Evolutionary conservation across 495 filamentous ascomycete genomes (phyloP).

Genomic region (Niebla homalea): DNA sequence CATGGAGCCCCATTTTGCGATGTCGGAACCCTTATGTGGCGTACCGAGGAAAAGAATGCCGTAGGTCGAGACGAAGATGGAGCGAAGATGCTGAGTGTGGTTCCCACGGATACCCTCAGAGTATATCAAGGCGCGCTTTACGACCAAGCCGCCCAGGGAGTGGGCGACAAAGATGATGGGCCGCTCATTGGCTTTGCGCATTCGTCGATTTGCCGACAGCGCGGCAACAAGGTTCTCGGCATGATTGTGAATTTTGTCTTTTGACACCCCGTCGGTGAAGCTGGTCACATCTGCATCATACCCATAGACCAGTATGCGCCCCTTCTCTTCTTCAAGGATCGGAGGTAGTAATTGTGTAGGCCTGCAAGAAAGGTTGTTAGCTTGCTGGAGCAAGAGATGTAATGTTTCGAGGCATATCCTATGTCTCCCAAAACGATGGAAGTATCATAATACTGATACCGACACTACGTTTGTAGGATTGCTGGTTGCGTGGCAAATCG

Average conservation of each 20-base stretch:
- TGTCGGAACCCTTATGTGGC: conserved; percentile 67
- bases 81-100: conserved; percentile 59
- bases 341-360: conserved; percentile 58
- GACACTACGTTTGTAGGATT: too few species aligned
- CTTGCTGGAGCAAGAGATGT: too few species aligned
- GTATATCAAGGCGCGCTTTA: conserved; percentile 58
- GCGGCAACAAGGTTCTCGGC: conserved; percentile 63
- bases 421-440: too few species aligned
- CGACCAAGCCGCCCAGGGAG: conserved; percentile 68
- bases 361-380: conserved; percentile 41
- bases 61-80: conserved; percentile 71
- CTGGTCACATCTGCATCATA: conserved; percentile 70
- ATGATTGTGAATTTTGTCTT: conserved; percentile 71
- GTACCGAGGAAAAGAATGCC: conserved; percentile 79
- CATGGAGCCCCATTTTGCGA: conserved; percentile 64
- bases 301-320: conserved; percentile 68
- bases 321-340: conserved; percentile 44
- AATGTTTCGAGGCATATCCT: too few species aligned
- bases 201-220: conserved; percentile 44
- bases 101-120: conserved; percentile 50
- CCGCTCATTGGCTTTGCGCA: conserved; percentile 39
- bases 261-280: conserved; percentile 46
- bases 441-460: too few species aligned
- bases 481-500: too few species aligned
- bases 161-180: conserved; percentile 83